Evolutionary conservation across 1,139 yeast species (phyloP), one percentile per base, ranked within the genome.

Genomic region (Yamadazyma jaroonii): DNA sequence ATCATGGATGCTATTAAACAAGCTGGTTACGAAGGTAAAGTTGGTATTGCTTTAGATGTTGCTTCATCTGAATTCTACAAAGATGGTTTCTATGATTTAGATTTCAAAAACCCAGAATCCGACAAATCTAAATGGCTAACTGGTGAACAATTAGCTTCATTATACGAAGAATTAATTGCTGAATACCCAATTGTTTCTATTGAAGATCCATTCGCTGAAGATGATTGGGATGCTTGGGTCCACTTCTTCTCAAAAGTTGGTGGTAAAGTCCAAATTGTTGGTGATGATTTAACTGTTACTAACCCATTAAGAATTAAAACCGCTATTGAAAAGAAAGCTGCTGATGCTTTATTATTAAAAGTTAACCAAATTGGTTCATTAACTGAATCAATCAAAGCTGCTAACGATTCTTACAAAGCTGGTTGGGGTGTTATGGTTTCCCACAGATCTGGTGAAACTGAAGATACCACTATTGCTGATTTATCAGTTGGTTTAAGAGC

Each of bases 361-460:
- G 96, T 90, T 56, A 90, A 88, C 86, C 94, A 85, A 74, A 88
- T 88, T 57, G 96, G 96, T 79, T 72, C 95, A 54, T 74, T 88
- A 56, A 66, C 92, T 53, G 96, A 88, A 79, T 85, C 96, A 52
- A 85, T 88, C 71, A 78, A 86, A 68, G 96, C 96, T 61, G 95
- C 96, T 59, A 73, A 84, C 65, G 90, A 83, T 72, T 84, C 96
- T 42, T 87, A 81, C 72, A 81, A 79, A 52, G 95, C 95, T 48
- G 87, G 85, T 63, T 88, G 96, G 96, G 96, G 96, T 77, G 95
- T 88, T 60, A 87, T 87, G 95, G 96, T 88, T 61, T 86, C 95
- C 59, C 96, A 87, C 83, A 85, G 96, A 80, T 88, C 96, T 56
- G 97, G 97, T 77, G 97, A 90, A 81, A 89, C 97, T 53, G 97